These are phyloP conservation scores for Wickerhamomyces rabaulensis DNA, from an alignment of 805 yeast species.

Conservation along the genomic window DNA sequence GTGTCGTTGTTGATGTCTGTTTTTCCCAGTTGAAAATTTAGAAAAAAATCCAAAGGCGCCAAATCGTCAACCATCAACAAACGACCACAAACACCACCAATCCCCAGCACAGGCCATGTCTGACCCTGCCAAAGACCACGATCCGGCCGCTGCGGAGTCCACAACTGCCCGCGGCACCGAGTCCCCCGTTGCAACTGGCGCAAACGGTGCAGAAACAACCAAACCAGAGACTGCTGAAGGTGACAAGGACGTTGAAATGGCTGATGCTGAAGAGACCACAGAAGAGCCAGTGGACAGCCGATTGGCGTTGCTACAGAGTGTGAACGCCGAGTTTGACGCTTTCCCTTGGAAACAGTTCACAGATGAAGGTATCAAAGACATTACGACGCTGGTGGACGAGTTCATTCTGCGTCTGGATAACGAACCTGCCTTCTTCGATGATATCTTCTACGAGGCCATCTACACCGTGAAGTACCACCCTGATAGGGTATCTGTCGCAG, in stretches of 20 bases:
- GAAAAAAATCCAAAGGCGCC: too few species aligned
- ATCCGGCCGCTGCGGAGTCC: neutral
- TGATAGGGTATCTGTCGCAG: conserved; percentile 6
- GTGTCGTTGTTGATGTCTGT: too few species aligned
- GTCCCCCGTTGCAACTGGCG: neutral
- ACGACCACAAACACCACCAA: too few species aligned
- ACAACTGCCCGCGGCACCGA: neutral
- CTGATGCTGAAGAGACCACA: neutral
- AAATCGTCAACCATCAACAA: too few species aligned
- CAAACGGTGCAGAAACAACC: neutral
- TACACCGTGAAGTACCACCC: conserved; percentile 15
- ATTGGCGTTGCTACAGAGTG: neutral
- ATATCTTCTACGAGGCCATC: conserved; percentile 19
- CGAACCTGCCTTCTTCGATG: conserved; percentile 4
- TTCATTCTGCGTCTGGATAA: conserved; percentile 1
- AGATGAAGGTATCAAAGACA: conserved; percentile 1
- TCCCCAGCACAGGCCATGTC: neutral
- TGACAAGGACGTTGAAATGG: conserved; percentile 8
- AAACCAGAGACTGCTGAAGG: neutral
- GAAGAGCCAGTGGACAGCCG: neutral
- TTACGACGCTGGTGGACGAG: neutral
- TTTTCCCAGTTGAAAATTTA: too few species aligned
- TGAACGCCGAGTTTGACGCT: neutral
- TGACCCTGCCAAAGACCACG: neutral
- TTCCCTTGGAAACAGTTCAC: conserved; percentile 9